Percentiles rank a stretch among this genome's conserved stretches.
Evolutionary conservation across 2,329 filamentous ascomycete genomes (phyloP).

Genomic region (Pestalotiopsis sp.): DNA sequence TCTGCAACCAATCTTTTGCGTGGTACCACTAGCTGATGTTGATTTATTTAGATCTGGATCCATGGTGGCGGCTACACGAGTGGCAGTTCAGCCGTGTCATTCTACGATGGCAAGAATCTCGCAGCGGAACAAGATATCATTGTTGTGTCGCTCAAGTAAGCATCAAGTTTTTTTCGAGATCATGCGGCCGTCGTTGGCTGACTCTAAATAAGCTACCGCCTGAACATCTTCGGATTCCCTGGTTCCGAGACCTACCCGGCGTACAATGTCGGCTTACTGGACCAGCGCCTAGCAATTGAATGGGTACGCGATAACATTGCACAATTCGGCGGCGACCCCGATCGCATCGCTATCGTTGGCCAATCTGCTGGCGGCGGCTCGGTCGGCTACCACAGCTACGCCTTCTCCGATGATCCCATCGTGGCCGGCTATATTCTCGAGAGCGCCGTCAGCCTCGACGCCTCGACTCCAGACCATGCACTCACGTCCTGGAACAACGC

Average conservation of each 20-base stretch:
- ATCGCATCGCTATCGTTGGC: constrained; percentile 26
- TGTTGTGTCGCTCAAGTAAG: constrained; percentile 9
- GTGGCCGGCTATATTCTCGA: constrained; percentile 5
- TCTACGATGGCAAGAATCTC: constrained; percentile 8
- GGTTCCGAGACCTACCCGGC: constrained; percentile 38
- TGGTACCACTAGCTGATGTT: background rate
- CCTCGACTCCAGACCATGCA: background rate
- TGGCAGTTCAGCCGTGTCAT: background rate
- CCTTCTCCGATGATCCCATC: constrained; percentile 6
- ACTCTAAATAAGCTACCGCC: constrained; percentile 1
- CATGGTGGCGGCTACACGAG: constrained; percentile 5
- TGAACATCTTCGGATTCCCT: constrained; percentile 14
- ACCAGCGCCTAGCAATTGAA: constrained; percentile 58
- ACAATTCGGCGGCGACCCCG: constrained; percentile 36
- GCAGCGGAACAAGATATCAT: constrained; percentile 9
- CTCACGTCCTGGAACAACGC: background rate
- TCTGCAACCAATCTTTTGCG: background rate
- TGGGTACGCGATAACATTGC: constrained; percentile 53
- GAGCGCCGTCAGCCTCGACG: background rate
- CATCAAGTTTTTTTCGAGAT: too few species aligned
- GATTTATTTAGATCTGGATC: background rate
- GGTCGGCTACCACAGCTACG: constrained; percentile 7
- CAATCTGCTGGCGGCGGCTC: constrained; percentile 12
- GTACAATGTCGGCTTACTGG: constrained; percentile 39
- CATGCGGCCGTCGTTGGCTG: too few species aligned